Base-by-base conservation (phyloP, 768 basidiomycete species). In the Mycena kentingensis region DNA sequence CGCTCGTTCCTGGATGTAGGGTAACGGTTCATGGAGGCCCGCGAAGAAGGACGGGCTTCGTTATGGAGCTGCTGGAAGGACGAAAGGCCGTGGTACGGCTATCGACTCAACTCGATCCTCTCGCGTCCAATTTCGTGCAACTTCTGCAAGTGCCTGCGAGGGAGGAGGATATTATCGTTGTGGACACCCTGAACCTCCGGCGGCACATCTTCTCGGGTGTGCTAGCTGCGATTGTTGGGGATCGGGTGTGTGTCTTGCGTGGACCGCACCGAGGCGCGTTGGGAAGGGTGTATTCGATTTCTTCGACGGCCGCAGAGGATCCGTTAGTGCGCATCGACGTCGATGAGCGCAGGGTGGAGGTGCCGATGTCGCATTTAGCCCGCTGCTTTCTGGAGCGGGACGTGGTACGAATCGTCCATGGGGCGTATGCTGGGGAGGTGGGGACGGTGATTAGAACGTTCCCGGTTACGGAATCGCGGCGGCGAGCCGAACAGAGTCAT, bases 391-490 rank as follows among this genome's bases (percentile, higher is more conserved):
- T 42, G 22, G 41, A 42, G 24, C 41, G 41, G 41, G 41, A 42
- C n/a, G 22, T 42, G 22, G 41, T 42, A 5, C 22, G 26, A 26
- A 42, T 42, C 21, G 41, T 42, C 5, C 41, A 42, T 26, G 41
- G 41, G 22, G 22, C 5, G 12, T 24, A 42, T 26, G 41, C 41
- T 22, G 41, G 41, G 7, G 41, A 42, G n/a, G 41, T 42, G 10
- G 41, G 41, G 12, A 42, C 41, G 41, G 41, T 42, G 41, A 42
- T 42, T 42, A 5, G 41, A 11, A 42, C 41, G 12, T 42, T 42
- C 24, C 41, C 41, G 12, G 12, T 42, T 7, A 26, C n/a, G 5
- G 41, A 42, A 21, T 24, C 41, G 5, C 41, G 41, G 12, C 22
- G 7, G 26, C 22, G 41, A 7, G 11, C 26, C 24, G 36, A 37